Conservation (phyloP, 1,284 basidiomycete genomes). For the Puccinia novopanici region DNA sequence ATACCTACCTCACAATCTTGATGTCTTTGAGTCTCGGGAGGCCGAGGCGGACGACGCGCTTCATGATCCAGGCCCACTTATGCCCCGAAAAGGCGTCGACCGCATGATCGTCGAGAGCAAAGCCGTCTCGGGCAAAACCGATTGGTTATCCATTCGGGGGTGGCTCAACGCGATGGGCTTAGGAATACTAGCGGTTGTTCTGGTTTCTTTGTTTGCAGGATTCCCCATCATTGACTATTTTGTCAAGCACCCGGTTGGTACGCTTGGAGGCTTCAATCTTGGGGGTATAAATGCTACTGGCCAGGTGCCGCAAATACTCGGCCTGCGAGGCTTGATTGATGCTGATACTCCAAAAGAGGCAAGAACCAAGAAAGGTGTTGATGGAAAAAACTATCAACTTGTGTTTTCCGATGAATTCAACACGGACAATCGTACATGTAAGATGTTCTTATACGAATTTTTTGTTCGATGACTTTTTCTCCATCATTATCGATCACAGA, state of each 20-base stretch:
- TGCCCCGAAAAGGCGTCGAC: slow-evolving; percentile 48
- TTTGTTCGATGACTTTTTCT: not conserved
- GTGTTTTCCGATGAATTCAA: slow-evolving; percentile 89
- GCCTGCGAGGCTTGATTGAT: slow-evolving; percentile 73
- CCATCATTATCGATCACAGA: not conserved
- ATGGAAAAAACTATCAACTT: slow-evolving; percentile 61
- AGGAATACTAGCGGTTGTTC: slow-evolving; percentile 5
- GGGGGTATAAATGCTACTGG: slow-evolving; percentile 77
- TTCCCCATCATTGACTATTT: slow-evolving; percentile 61
- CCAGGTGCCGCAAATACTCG: slow-evolving; percentile 69
- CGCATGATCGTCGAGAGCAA: slow-evolving; percentile 46
- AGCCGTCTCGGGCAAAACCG: slow-evolving; percentile 30
- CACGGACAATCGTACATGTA: slow-evolving; percentile 70
- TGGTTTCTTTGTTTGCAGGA: slow-evolving; percentile 57
- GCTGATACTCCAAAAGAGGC: slow-evolving; percentile 66
- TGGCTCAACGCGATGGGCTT: slow-evolving; percentile 49
- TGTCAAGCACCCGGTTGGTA: slow-evolving; percentile 56
- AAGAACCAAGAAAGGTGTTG: slow-evolving; percentile 54
- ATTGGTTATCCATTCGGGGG: slow-evolving; percentile 32
- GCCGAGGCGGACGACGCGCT: slow-evolving; percentile 45
- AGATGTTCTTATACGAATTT: not conserved
- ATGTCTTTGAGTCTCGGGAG: slow-evolving; percentile 36
- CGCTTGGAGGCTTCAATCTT: slow-evolving; percentile 66
- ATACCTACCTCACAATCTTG: slow-evolving; percentile 46
- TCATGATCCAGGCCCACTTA: slow-evolving; percentile 42